A percentile compares a stretch with the other conserved stretches of the same genome.
Evolutionary conservation across 1,139 yeast genomes (phyloP).

Genomic region (Saccharomyces uvarum): DNA sequence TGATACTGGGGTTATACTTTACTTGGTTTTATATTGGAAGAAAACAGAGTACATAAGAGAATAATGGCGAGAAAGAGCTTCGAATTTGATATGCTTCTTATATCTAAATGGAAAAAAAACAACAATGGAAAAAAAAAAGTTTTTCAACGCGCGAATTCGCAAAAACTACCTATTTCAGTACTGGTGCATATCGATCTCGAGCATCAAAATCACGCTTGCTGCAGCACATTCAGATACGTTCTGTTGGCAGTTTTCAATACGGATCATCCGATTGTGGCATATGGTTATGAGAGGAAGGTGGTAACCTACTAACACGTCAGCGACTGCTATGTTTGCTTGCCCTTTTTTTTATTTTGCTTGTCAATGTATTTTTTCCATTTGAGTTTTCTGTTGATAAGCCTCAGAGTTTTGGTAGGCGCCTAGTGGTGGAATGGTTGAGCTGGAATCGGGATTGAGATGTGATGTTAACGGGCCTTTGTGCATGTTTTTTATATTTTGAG

Average conservation of each 20-base stretch:
- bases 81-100: neutral
- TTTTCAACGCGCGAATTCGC: neutral
- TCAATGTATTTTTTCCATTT: neutral
- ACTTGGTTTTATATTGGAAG: neutral
- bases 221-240: neutral
- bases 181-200: neutral
- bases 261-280: neutral
- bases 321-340: neutral
- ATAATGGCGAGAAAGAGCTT: neutral
- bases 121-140: neutral
- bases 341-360: neutral
- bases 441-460: neutral
- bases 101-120: neutral
- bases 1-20: constrained; percentile 4
- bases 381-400: neutral
- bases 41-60: neutral
- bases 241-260: neutral
- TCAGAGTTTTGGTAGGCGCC: neutral
- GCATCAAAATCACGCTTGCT: neutral
- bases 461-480: neutral
- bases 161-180: neutral
- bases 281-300: neutral
- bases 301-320: neutral
- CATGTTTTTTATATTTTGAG: neutral
- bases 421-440: neutral